Percentiles rank a stretch among this genome's conserved stretches.
These are phyloP conservation scores for Brasilioporus rufonigricans DNA, from an alignment of 768 basidiomycete species.

Conservation along the genomic window DNA sequence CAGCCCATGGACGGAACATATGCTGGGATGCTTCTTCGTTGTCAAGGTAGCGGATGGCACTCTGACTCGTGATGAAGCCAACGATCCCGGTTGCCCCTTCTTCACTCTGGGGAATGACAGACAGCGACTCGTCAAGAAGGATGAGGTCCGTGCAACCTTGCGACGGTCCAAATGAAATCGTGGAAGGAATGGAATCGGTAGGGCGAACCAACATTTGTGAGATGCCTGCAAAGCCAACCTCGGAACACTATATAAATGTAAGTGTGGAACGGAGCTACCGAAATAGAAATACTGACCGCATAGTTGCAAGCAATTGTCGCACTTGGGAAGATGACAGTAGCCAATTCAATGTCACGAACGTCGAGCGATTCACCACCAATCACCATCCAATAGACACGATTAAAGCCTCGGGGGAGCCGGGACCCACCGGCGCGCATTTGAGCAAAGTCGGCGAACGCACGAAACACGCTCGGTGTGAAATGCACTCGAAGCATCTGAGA, in stretches of 20 bases:
- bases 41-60: slow-evolving; percentile 12
- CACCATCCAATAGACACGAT: slow-evolving; percentile 17
- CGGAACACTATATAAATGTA: slow-evolving; percentile 7
- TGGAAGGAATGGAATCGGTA: slow-evolving; percentile 12
- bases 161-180: slow-evolving; percentile 9
- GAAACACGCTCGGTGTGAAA: slow-evolving; percentile 16
- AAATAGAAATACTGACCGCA: slow-evolving; percentile 3
- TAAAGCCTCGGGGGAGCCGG: slow-evolving; percentile 14
- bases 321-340: slow-evolving; percentile 10
- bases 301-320: slow-evolving; percentile 16
- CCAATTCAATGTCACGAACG: slow-evolving; percentile 9
- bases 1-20: slow-evolving; percentile 16
- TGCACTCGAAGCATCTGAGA: slow-evolving; percentile 14
- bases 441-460: slow-evolving; percentile 15
- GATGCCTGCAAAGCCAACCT: slow-evolving; percentile 16
- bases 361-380: slow-evolving; percentile 16
- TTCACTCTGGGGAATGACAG: slow-evolving; percentile 3
- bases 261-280: not conserved
- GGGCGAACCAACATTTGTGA: slow-evolving; percentile 13
- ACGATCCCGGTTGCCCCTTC: slow-evolving; percentile 7
- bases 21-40: slow-evolving; percentile 12
- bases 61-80: slow-evolving; percentile 11
- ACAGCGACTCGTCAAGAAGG: slow-evolving; percentile 16
- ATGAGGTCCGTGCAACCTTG: slow-evolving; percentile 11
- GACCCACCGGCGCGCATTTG: slow-evolving; percentile 7